A percentile compares a stretch with the other conserved stretches of the same genome.
Conservation (phyloP, 2,329 filamentous ascomycete species). For the Knufia fluminis region DNA sequence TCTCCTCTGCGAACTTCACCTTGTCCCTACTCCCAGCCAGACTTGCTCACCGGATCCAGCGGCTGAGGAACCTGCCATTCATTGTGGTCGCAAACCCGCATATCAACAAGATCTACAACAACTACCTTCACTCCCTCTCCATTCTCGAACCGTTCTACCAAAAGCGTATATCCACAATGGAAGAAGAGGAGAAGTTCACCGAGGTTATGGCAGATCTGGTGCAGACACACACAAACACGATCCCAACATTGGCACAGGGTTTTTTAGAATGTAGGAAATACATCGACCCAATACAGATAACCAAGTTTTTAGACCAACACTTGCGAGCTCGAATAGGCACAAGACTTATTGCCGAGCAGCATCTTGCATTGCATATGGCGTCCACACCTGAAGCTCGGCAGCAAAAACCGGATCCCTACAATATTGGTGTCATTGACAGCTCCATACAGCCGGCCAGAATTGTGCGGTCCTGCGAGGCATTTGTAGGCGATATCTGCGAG, state of each 20-base stretch:
- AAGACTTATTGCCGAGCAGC: conserved; percentile 87
- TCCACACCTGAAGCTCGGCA: conserved; percentile 60
- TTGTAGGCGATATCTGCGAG: conserved; percentile 93
- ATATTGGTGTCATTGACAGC: conserved; percentile 94
- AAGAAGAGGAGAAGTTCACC: conserved; percentile 86
- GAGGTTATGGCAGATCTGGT: conserved; percentile 93
- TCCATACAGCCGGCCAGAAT: conserved; percentile 71
- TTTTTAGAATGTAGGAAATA: conserved; percentile 92
- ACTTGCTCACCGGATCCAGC: conserved; percentile 86
- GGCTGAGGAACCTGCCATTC: conserved; percentile 84
- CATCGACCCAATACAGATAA: conserved; percentile 74
- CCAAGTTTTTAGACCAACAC: conserved; percentile 84
- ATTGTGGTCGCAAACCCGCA: conserved; percentile 98
- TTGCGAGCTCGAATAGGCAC: conserved; percentile 90
- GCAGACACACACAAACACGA: conserved; percentile 87
- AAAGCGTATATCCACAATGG: conserved; percentile 61
- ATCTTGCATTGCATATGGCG: conserved; percentile 77
- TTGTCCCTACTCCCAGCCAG: conserved; percentile 84
- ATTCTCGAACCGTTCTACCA: conserved; percentile 79
- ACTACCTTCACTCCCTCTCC: conserved; percentile 87
- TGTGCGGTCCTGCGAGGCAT: conserved; percentile 74
- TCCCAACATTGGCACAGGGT: conserved; percentile 80
- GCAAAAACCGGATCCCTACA: conserved; percentile 42
- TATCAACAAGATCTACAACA: conserved; percentile 87
- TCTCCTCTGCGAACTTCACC: conserved; percentile 91